Base-by-base conservation (phyloP, 2,329 filamentous ascomycete genomes). In the Sporothrix schenckii region DNA sequence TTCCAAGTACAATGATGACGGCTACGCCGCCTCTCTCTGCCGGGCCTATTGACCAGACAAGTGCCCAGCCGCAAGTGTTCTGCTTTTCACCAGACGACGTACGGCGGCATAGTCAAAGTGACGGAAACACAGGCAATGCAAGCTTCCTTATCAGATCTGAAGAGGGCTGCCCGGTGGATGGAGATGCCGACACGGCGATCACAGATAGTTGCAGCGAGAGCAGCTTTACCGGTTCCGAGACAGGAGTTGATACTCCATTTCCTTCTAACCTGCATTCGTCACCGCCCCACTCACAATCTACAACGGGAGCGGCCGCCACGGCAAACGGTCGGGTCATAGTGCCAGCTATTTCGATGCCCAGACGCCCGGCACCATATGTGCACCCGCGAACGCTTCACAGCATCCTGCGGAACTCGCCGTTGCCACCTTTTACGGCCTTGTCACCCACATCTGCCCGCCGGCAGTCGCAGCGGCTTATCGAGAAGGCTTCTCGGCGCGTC, bases 391-490 rank as follows among this genome's bases (percentile, higher is more conserved):
- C 82, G 54, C 83, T 90, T 11, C 88, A 86, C 76, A 89, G 87
- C 78, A 90, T 90, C 75, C 83, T 90, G 27, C 85, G 88, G 68
- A 90, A 90, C 80, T 90, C 88, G 4, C 88, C 88, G 21, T 81
- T 90, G 7, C 86, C 87, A 24, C 85, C 86, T 0, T 78, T 81
- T 3, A 85, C 79, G 24, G 81, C 84, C 2, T 80, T 80, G 44
- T 84, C 85, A 10, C 85, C 86, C 1, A 78, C 81, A 5, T 88
- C 87, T 0, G 84, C 86, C 1, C 81, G 83, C 70, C 81, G 86
- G 50, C 83, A 85, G 72, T 88, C 87, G 1, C 79, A 82, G 39
- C 84, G 86, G 14, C 78, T 88, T 19, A 82, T 85, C 56, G 85
- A 87, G 74, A 85, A 83, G 74, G 84, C 84, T 0, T 81, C 83